phyloP scores from a whole-genome alignment of 257 asterid species.

The Prunella vulgaris region DNA sequence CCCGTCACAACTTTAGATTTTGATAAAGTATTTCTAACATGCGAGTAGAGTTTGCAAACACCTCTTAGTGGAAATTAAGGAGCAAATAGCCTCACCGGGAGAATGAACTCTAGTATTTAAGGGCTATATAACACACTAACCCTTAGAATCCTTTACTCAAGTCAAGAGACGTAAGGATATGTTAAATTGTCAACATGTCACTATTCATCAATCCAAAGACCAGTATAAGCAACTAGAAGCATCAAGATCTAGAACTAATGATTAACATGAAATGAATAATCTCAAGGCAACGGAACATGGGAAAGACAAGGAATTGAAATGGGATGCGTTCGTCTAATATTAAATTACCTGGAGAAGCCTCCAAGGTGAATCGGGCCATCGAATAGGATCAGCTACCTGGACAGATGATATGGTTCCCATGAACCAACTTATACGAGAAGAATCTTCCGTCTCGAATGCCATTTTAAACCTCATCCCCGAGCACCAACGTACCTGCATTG shows the following conservation, averaged over 20 bases:
- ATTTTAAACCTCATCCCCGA: constrained; percentile 93
- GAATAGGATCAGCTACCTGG: constrained; percentile 77
- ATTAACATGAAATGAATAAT: not conserved
- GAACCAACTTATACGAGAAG: constrained; percentile 93
- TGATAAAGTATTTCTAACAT: no score
- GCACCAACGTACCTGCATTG: constrained; percentile 73
- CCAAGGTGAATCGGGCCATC: constrained; percentile 99
- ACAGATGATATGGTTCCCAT: constrained; percentile 85
- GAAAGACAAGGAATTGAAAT: not conserved
- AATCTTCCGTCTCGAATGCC: constrained; percentile 95
- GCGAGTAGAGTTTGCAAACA: no score
- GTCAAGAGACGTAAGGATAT: no score
- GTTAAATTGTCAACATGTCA: not conserved
- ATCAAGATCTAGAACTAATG: not conserved
- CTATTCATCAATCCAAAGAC: not conserved
- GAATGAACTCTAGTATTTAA: no score
- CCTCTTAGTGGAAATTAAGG: no score
- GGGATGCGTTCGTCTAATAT: not conserved
- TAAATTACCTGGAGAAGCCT: constrained; percentile 82
- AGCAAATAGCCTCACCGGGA: no score
- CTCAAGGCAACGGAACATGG: not conserved
- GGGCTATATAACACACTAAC: no score
- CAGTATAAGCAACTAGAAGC: not conserved
- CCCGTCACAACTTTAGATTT: no score
- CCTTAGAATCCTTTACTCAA: no score